Base-by-base conservation (phyloP, 805 yeast species). In the Cyberlindnera maclurae region DNA sequence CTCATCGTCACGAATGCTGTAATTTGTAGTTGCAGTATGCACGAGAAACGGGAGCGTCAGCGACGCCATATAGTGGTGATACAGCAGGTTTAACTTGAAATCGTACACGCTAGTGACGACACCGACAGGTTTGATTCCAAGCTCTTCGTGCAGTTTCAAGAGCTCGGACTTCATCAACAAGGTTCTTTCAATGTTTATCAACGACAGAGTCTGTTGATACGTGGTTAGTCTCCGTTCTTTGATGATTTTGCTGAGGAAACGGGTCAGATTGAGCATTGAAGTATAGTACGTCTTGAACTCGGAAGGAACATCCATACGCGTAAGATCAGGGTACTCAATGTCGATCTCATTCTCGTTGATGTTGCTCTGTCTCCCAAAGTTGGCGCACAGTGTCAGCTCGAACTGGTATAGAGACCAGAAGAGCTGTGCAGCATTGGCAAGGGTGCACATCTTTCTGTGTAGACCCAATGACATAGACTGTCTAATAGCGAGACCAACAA, bases 391-490 rank as follows among this genome's bases (percentile, higher is more conserved):
- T 0, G 64, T 53, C 28, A 65, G 54, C 45, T 69, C 75, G 24
- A 54, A 51, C 37, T 67, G 68, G 29, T 67, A 62, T 24, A 71
- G 39, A 0, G 74, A 57, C 75, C 76, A 71, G 39, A 58, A 54
- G 2, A 57, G 37, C 33, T 56, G 60, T 6, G 51, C 16, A 4
- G 35, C 29, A 13, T 45, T 36, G 13, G 33, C 32, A 8, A 34
- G 12, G 7, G 33, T 37, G 32, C 61, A 62, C 22, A 63, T 52
- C 33, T 57, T 61, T 37, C 69, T 57, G 47, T 71, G 74, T 3
- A 70, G 50, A 1, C 77, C 77, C n/a, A 71, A 50, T n/a, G 73
- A 61, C 22, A 65, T 60, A 1, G 71, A 64, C 50, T 72, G 77
- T 37, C 71, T 57, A 1, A 69, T 60, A 7, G 76, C 75, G 33